Percentiles rank a stretch among this genome's conserved stretches.
Conservation (phyloP, 2,329 filamentous ascomycete genomes). For the Epicoccum sorghinum region DNA sequence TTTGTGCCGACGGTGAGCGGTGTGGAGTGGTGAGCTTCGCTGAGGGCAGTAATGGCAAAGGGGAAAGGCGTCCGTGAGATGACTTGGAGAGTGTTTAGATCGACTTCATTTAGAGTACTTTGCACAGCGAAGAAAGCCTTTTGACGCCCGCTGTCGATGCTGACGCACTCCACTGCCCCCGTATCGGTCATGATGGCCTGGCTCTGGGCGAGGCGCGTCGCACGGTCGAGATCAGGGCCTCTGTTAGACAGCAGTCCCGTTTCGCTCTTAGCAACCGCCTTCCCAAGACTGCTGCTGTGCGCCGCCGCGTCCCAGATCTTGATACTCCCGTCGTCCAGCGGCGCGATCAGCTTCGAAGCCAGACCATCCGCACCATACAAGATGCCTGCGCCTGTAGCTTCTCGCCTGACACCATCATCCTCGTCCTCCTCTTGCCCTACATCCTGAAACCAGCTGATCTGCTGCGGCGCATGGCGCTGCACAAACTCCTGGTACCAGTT, state of each 20-base stretch:
- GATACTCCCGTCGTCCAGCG: constrained; percentile 86
- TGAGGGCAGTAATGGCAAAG: constrained; percentile 83
- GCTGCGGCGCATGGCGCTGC: constrained; percentile 76
- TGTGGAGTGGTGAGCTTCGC: constrained; percentile 66
- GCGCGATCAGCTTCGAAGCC: constrained; percentile 70
- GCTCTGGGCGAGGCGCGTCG: constrained; percentile 52
- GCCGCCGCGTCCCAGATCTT: constrained; percentile 74
- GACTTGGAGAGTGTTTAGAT: constrained; percentile 74
- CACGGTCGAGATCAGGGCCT: constrained; percentile 49
- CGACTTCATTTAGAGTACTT: constrained; percentile 78
- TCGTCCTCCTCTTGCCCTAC: constrained; percentile 54
- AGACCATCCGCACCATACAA: constrained; percentile 64
- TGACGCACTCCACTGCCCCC: constrained; percentile 79
- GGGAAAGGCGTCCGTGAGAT: constrained; percentile 75
- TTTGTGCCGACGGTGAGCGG: constrained; percentile 87
- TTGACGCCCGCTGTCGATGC: constrained; percentile 70
- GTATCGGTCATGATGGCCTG: constrained; percentile 71
- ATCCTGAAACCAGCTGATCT: constrained; percentile 76
- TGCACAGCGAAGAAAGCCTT: constrained; percentile 82
- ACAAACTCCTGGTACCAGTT: constrained; percentile 92
- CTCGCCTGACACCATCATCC: constrained; percentile 54
- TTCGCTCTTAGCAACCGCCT: constrained; percentile 68
- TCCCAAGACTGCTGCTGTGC: constrained; percentile 65
- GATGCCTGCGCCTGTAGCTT: constrained; percentile 73
- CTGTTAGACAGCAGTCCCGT: constrained; percentile 71